Conservation (phyloP, 495 filamentous ascomycete genomes). For the Penicillium goetzii region DNA sequence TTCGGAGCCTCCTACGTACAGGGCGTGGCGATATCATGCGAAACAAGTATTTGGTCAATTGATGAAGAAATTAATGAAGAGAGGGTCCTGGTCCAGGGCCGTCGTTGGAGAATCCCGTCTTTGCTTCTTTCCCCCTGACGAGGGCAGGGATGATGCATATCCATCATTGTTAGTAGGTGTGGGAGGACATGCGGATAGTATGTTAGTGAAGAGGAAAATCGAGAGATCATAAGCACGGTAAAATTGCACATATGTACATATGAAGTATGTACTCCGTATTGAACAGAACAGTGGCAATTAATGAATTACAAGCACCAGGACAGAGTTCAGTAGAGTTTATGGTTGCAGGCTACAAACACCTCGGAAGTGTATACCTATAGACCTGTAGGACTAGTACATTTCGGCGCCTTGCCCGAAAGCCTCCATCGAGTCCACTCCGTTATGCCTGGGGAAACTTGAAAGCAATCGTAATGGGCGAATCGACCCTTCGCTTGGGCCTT, state of each 20-base stretch:
- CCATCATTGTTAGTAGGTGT: background rate
- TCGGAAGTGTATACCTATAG: background rate
- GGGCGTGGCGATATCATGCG: background rate
- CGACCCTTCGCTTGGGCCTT: conserved; percentile 3
- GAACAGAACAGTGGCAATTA: background rate
- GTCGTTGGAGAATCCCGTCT: background rate
- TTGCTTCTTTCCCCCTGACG: conserved; percentile 5
- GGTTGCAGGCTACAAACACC: background rate
- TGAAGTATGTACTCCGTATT: background rate
- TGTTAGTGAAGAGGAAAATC: background rate
- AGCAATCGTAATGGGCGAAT: background rate
- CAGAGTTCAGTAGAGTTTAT: background rate
- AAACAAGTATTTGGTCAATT: conserved; percentile 2
- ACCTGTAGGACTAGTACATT: background rate
- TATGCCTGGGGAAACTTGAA: background rate
- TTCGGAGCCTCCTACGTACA: conserved; percentile 4
- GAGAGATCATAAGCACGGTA: background rate
- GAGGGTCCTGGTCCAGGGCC: background rate
- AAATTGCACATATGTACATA: background rate
- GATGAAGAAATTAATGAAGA: background rate
- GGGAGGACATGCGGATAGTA: too few species aligned
- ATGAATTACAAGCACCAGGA: too few species aligned
- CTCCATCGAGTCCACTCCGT: background rate
- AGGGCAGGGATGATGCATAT: background rate
- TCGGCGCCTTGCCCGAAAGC: background rate